Evolutionary conservation across 1,139 yeast species (phyloP), one percentile per base, ranked within the genome.

Genomic region (Yamadazyma sp.): DNA sequence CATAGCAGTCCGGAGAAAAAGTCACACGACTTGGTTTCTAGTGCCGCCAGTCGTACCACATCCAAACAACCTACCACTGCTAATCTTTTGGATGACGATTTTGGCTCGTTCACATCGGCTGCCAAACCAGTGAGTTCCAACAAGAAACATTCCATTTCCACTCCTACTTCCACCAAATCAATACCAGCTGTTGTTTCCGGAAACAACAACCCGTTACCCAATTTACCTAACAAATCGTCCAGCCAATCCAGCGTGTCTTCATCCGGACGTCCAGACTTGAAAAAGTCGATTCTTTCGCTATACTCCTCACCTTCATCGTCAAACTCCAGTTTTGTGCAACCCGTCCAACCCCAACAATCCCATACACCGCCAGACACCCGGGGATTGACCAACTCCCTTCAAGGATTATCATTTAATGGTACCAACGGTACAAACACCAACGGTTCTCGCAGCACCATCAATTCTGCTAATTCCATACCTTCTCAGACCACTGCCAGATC

Each of bases 251-350:
- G 70, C 3, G 70, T 65, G 45, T 56, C 64, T 7, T 61, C 72
- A 7, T 68, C 12, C 12, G 64, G 62, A 16, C 59, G 77, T 45
- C 71, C 70, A 4, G 97, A 90, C 55, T 73, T 92, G 59, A 92
- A 92, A 57, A 87, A 87, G 62, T 86, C 96, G 1, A 92, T 92
- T 45, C 67, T 92, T 44, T 88, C 97, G 15, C 73, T 92, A 42
- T 92, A 92, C 58, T 84, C 97, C 2, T 76, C 86, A 2, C 87
- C 92, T 11, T 62, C 73, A 2, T 60, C 71, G 1, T 63, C 73
- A 1, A 54, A 57, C n/a, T 56, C 66, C 18, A 61, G 70, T 34
- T 62, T 65, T 40, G 41, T 57, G 25, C 66, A 61, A 38, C 64
- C 58, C 12, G 52, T 47, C 34, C 47, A 36, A 15, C 44, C 29